phyloP scores from a whole-genome alignment of 23 red algal species.

The Gracilaria domingensis region DNA sequence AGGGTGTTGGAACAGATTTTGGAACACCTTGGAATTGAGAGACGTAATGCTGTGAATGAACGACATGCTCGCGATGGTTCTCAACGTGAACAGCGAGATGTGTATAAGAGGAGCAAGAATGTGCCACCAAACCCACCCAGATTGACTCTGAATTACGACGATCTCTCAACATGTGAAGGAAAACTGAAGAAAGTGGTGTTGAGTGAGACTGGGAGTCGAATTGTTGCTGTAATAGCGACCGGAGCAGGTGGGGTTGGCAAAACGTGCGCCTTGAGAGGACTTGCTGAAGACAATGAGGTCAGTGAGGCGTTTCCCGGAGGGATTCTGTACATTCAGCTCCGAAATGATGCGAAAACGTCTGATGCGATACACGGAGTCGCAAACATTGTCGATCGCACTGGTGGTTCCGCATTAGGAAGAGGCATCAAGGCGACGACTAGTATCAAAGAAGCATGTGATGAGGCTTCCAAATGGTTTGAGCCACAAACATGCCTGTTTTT shows the following conservation, averaged over 20 bases:
- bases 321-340: conserved; percentile 17
- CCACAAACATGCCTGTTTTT: not conserved
- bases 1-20: not conserved
- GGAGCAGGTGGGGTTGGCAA: not conserved
- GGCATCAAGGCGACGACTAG: not conserved
- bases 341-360: not conserved
- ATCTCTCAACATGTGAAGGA: not conserved
- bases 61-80: not conserved
- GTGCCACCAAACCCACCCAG: conserved; percentile 1
- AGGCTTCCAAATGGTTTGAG: conserved; percentile 14
- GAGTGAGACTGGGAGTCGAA: not conserved
- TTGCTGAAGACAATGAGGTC: not conserved
- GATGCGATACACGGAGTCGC: not conserved
- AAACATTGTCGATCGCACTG: conserved; percentile 27
- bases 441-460: not conserved
- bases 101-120: not conserved
- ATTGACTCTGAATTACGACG: conserved; percentile 5
- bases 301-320: conserved; percentile 11
- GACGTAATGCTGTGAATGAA: not conserved
- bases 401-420: not conserved
- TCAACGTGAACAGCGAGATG: not conserved
- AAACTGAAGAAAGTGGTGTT: not conserved
- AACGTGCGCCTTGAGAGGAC: not conserved
- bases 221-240: not conserved
- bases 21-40: not conserved